Evolutionary conservation across 2,329 filamentous ascomycete genomes (phyloP).

Genomic region (Ascochyta rabiei): DNA sequence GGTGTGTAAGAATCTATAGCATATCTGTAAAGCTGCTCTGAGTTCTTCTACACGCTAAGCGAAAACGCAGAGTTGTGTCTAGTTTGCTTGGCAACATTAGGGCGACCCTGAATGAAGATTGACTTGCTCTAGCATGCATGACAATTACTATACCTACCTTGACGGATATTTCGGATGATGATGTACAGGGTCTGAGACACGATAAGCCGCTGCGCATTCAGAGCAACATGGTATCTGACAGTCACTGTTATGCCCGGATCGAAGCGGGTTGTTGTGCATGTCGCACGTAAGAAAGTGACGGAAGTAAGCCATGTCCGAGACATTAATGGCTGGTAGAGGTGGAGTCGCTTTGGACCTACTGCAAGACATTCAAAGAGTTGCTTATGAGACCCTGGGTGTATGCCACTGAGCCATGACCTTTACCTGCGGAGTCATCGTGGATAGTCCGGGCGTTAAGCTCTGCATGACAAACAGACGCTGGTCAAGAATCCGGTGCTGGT

Average conservation of each 20-base stretch:
- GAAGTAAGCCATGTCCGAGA: not conserved
- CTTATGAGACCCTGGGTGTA: not conserved
- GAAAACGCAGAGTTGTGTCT: too few species aligned
- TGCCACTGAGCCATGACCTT: not conserved
- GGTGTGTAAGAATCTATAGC: too few species aligned
- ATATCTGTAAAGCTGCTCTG: too few species aligned
- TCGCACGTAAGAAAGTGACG: not conserved
- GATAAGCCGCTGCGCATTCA: not conserved
- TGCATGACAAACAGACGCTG: too few species aligned
- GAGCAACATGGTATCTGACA: not conserved
- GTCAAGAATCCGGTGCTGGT: too few species aligned
- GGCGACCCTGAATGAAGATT: too few species aligned
- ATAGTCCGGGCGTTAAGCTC: too few species aligned
- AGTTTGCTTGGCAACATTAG: too few species aligned
- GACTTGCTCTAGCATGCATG: too few species aligned
- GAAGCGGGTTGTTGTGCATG: not conserved
- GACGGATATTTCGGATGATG: not conserved
- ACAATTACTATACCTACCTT: not conserved
- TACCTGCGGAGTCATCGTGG: too few species aligned
- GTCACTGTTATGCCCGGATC: not conserved
- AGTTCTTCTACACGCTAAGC: too few species aligned
- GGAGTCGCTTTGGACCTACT: not conserved
- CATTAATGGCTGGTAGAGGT: not conserved
- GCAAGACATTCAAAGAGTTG: not conserved
- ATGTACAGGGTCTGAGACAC: constrained; percentile 4